A percentile compares a stretch with the other conserved stretches of the same genome.
Evolutionary conservation across 352 stramenopile species (phyloP).

Genomic region (Globisporangium orthogonon): DNA sequence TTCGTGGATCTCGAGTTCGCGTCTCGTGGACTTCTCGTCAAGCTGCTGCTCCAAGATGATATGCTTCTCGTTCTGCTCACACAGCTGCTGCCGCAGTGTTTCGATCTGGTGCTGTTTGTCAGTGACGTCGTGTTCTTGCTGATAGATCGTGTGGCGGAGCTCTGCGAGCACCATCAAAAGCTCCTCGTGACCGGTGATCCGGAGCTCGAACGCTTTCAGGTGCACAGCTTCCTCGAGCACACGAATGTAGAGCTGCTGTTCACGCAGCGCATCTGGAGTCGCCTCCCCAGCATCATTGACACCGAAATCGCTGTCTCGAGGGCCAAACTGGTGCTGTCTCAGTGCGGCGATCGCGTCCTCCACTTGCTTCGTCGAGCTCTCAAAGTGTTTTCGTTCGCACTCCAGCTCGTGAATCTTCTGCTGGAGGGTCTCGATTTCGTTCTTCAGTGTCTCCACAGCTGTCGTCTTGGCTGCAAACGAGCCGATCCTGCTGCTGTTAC

Average conservation of each 20-base stretch:
- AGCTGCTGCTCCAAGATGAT: conserved; percentile 16
- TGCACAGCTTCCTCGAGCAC: conserved; percentile 75
- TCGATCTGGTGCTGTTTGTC: conserved; percentile 17
- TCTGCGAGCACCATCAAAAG: conserved; percentile 67
- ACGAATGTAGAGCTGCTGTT: conserved; percentile 65
- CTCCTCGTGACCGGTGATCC: conserved; percentile 68
- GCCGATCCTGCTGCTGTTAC: background rate
- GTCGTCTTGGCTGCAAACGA: conserved; percentile 2
- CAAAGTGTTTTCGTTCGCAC: conserved; percentile 31
- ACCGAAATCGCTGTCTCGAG: background rate
- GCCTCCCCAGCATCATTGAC: background rate
- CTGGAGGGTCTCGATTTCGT: conserved; percentile 23
- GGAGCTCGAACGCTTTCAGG: conserved; percentile 60
- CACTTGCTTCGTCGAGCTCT: conserved; percentile 27
- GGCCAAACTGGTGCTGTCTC: conserved; percentile 27
- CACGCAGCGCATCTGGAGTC: conserved; percentile 7
- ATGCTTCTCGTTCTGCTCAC: conserved; percentile 20
- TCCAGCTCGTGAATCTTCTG: conserved; percentile 36
- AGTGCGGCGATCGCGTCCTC: conserved; percentile 32
- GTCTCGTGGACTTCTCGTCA: conserved; percentile 8
- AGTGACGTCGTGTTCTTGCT: conserved; percentile 54
- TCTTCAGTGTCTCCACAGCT: background rate
- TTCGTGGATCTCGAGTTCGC: conserved; percentile 17
- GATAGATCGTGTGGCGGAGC: conserved; percentile 69
- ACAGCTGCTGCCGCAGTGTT: conserved; percentile 15